Evolutionary conservation across 495 filamentous ascomycete species (phyloP).

Genomic region (Cryomyces minteri): DNA sequence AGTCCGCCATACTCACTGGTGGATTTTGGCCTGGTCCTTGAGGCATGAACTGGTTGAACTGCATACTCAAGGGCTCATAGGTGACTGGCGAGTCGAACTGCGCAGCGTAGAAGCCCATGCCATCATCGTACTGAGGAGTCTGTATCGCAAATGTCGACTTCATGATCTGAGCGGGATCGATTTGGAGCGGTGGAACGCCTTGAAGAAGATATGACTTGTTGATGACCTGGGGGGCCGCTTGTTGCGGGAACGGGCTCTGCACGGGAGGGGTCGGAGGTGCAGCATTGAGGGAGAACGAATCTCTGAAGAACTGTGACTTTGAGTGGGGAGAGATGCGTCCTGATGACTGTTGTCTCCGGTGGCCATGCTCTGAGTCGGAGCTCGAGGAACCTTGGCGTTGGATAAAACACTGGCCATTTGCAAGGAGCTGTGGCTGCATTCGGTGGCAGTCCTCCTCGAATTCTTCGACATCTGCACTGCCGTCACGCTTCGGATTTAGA

Average conservation of each 20-base stretch:
- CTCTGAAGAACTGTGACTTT: constrained; percentile 4
- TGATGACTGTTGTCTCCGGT: constrained; percentile 6
- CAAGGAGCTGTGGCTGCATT: constrained; percentile 37
- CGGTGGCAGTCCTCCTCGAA: constrained; percentile 22
- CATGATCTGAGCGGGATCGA: no score
- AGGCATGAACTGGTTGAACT: no score
- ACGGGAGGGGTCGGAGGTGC: constrained; percentile 12
- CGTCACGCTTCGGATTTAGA: constrained; percentile 24
- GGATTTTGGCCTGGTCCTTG: no score
- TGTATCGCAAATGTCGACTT: no score
- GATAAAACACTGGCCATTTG: constrained; percentile 27
- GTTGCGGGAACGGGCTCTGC: no score
- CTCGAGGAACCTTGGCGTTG: constrained; percentile 34
- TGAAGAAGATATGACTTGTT: neutral
- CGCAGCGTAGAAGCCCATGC: no score
- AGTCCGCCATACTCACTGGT: no score
- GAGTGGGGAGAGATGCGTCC: constrained; percentile 8
- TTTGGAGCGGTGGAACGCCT: no score
- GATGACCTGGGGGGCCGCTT: no score
- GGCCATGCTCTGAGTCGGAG: constrained; percentile 34
- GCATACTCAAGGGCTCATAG: no score
- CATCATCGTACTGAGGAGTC: no score
- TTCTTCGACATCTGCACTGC: constrained; percentile 26
- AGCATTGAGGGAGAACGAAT: constrained; percentile 7
- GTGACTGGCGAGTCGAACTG: no score